A percentile compares a stretch with the other conserved stretches of the same genome.
Evolutionary conservation across 331 rosid genomes (phyloP).

Genomic region (Rhamnella rubrinervis): DNA sequence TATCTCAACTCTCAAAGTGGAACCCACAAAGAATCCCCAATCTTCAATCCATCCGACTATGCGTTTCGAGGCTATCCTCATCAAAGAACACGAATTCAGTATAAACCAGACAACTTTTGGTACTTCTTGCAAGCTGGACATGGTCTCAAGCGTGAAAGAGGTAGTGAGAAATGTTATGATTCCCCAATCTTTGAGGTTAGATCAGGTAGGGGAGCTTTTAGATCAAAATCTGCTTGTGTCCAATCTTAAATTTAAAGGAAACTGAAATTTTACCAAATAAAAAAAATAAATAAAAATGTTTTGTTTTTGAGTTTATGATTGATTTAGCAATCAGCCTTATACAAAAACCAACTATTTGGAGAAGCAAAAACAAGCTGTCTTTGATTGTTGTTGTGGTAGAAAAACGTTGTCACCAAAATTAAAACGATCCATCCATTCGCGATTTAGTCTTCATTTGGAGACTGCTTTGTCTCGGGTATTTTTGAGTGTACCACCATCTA

Average conservation of each 20-base stretch:
- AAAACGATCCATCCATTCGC: too few relatives aligned
- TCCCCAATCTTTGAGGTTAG: slow-evolving; percentile 67
- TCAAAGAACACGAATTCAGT: slow-evolving; percentile 36
- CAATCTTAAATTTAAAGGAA: slow-evolving; percentile 22
- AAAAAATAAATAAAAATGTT: too few relatives aligned
- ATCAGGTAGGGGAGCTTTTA: slow-evolving; percentile 39
- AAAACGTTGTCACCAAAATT: too few relatives aligned
- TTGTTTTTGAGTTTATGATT: too few relatives aligned
- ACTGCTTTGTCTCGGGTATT: slow-evolving; percentile 29
- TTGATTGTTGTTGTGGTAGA: too few relatives aligned
- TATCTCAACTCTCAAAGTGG: slow-evolving; percentile 29
- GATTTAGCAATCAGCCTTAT: too few relatives aligned
- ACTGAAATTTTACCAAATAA: too few relatives aligned
- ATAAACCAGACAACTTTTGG: slow-evolving; percentile 33
- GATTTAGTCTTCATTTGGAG: not conserved
- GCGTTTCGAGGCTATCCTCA: slow-evolving; percentile 71
- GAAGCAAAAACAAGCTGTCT: too few relatives aligned
- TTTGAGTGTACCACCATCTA: slow-evolving; percentile 50
- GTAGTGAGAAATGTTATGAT: slow-evolving; percentile 28
- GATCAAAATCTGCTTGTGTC: slow-evolving; percentile 56
- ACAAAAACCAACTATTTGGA: too few relatives aligned
- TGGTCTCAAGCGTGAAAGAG: slow-evolving; percentile 29
- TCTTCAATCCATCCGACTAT: slow-evolving; percentile 81
- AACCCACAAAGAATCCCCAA: slow-evolving; percentile 54
- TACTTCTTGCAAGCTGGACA: slow-evolving; percentile 40